Conservation (phyloP, 2,329 filamentous ascomycete species). For the Cercospora janseana region DNA sequence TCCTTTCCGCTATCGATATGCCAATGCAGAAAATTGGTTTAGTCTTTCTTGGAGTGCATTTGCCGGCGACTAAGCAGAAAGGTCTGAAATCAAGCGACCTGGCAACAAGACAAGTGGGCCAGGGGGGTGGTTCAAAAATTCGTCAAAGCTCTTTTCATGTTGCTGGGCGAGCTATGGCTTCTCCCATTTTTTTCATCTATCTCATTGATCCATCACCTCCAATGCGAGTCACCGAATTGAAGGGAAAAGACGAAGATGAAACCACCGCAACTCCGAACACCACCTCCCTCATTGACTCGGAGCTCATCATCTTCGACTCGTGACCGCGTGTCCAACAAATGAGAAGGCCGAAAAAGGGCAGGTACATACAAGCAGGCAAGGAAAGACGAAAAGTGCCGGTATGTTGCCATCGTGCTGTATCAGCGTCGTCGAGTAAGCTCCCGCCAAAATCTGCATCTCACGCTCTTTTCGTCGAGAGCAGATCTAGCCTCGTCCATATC, state of each 20-base stretch:
- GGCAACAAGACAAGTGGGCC: constrained; percentile 1
- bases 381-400: constrained; percentile 18
- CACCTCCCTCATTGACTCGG: constrained; percentile 12
- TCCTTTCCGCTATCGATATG: neutral
- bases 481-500: constrained; percentile 12
- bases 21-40: constrained; percentile 2
- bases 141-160: constrained; percentile 19
- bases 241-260: neutral
- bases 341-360: constrained; percentile 14
- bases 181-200: too few relatives aligned
- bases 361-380: constrained; percentile 18
- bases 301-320: constrained; percentile 20
- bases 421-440: constrained; percentile 14
- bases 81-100: too few relatives aligned
- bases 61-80: neutral
- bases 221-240: neutral
- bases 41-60: neutral
- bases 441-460: constrained; percentile 11
- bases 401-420: constrained; percentile 14
- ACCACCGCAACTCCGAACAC: constrained; percentile 17
- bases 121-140: constrained; percentile 15
- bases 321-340: constrained; percentile 20
- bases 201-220: too few relatives aligned
- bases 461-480: constrained; percentile 10
- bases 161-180: constrained; percentile 13